These are phyloP conservation scores for Colletotrichum karsti DNA, from an alignment of 2,329 filamentous ascomycete species.

Conservation along the genomic window DNA sequence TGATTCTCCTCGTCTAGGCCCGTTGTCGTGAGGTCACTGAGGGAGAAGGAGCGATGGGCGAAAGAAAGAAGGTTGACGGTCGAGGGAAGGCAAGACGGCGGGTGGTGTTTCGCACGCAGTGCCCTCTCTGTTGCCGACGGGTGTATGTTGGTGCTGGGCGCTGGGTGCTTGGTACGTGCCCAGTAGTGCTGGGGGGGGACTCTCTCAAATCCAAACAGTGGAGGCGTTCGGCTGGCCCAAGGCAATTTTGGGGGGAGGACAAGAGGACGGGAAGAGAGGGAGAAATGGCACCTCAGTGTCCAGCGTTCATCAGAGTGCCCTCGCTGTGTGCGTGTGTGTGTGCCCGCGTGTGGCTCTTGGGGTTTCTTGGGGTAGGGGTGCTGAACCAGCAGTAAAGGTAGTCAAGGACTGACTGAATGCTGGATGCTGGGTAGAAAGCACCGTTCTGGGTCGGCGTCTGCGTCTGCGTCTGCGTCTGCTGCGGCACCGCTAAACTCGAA, in stretches of 20 bases:
- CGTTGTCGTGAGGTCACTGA: constrained; percentile 28
- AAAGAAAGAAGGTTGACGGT: constrained; percentile 24
- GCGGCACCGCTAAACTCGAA: constrained; percentile 18
- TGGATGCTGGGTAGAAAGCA: neutral
- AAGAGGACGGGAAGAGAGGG: neutral
- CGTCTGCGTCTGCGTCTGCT: constrained; percentile 16
- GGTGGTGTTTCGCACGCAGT: constrained; percentile 27
- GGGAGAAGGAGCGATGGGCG: constrained; percentile 7
- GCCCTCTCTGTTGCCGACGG: constrained; percentile 17
- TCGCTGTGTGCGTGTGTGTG: constrained; percentile 1
- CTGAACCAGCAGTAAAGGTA: neutral
- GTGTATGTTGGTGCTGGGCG: constrained; percentile 21
- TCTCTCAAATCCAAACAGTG: constrained; percentile 26
- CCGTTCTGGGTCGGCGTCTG: neutral
- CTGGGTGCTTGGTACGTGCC: constrained; percentile 21
- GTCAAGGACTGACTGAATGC: neutral
- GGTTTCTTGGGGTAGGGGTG: neutral
- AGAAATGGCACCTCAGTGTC: neutral
- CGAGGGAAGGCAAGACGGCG: constrained; percentile 13
- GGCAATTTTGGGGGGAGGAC: constrained; percentile 6
- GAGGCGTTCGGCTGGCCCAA: neutral
- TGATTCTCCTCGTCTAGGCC: constrained; percentile 45
- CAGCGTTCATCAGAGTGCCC: constrained; percentile 13
- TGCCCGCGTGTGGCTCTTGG: neutral
- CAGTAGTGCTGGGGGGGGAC: neutral